phyloP scores from a whole-genome alignment of 768 basidiomycete genomes.

The Panaeolus cyanescens region DNA sequence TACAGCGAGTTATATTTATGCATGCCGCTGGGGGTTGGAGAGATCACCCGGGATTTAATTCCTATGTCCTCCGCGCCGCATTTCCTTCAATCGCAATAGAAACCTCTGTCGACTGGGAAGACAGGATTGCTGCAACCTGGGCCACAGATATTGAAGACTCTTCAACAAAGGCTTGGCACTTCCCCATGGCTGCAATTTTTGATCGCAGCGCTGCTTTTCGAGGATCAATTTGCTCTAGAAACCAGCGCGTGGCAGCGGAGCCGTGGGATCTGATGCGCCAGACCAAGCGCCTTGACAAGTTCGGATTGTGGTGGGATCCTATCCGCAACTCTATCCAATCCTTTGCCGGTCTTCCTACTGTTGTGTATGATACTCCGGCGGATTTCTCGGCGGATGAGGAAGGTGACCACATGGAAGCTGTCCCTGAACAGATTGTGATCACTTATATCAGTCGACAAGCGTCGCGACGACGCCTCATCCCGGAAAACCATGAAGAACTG shows the following conservation, averaged over 20 bases:
- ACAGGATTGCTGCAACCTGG: slow-evolving; percentile 31
- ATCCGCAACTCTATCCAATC: slow-evolving; percentile 55
- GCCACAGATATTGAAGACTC: not conserved
- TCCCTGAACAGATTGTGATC: slow-evolving; percentile 51
- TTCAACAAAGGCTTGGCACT: slow-evolving; percentile 54
- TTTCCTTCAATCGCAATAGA: slow-evolving; percentile 69
- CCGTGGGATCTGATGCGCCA: slow-evolving; percentile 49
- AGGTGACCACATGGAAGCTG: slow-evolving; percentile 23
- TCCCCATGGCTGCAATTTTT: slow-evolving; percentile 61
- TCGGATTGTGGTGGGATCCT: slow-evolving; percentile 70
- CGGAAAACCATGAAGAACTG: slow-evolving; percentile 50
- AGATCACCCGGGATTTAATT: slow-evolving; percentile 69
- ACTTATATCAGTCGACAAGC: slow-evolving; percentile 68
- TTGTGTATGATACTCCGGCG: not conserved
- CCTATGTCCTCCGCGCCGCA: slow-evolving; percentile 64
- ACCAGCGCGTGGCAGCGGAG: slow-evolving; percentile 66
- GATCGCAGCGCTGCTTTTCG: slow-evolving; percentile 74
- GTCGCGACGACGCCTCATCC: slow-evolving; percentile 47
- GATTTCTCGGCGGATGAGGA: slow-evolving; percentile 4
- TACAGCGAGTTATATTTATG: slow-evolving; percentile 66
- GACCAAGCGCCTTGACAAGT: slow-evolving; percentile 25
- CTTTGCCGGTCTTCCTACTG: slow-evolving; percentile 45
- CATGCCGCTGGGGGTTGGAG: slow-evolving; percentile 61
- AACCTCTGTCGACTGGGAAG: slow-evolving; percentile 62
- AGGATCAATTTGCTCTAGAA: slow-evolving; percentile 52